phyloP scores from a whole-genome alignment of 1,284 basidiomycete genomes.

The Exobasidium cylindrosporum region DNA sequence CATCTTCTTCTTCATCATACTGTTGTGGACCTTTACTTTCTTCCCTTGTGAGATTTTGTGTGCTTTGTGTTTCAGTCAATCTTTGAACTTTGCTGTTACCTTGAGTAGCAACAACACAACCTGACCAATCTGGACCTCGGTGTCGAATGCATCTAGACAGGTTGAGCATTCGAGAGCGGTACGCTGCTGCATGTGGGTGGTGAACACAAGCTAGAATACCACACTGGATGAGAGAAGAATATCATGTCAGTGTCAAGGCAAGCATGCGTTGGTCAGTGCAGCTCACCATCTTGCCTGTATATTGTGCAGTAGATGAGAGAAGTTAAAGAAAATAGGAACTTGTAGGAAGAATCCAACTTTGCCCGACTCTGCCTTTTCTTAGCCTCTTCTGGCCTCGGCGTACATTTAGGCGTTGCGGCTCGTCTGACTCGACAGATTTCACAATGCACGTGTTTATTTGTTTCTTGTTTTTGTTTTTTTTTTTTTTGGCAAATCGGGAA shows the following conservation, averaged over 20 bases:
- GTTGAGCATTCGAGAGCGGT: constrained; percentile 51
- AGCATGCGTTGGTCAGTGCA: background rate
- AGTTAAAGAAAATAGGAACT: background rate
- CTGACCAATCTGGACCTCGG: constrained; percentile 55
- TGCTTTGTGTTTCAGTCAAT: background rate
- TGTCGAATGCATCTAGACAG: constrained; percentile 54
- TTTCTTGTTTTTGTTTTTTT: no score
- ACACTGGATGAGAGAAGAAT: constrained; percentile 25
- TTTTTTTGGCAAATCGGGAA: no score
- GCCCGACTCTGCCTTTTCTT: background rate
- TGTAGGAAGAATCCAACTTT: background rate
- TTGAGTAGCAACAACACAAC: constrained; percentile 45
- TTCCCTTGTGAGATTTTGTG: background rate
- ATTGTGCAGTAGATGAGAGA: background rate
- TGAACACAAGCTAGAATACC: constrained; percentile 53
- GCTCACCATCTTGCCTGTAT: background rate
- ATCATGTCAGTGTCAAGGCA: background rate
- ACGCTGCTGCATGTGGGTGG: constrained; percentile 50
- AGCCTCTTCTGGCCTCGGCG: background rate
- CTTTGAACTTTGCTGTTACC: background rate
- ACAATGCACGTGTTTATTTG: background rate
- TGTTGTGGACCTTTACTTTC: background rate
- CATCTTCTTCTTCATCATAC: constrained; percentile 5
- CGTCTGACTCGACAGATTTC: background rate
- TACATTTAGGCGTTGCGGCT: background rate